Percentiles rank a stretch among this genome's conserved stretches.
These are phyloP conservation scores for Pisolithus tinctorius DNA, from an alignment of 768 basidiomycete species.

Conservation along the genomic window DNA sequence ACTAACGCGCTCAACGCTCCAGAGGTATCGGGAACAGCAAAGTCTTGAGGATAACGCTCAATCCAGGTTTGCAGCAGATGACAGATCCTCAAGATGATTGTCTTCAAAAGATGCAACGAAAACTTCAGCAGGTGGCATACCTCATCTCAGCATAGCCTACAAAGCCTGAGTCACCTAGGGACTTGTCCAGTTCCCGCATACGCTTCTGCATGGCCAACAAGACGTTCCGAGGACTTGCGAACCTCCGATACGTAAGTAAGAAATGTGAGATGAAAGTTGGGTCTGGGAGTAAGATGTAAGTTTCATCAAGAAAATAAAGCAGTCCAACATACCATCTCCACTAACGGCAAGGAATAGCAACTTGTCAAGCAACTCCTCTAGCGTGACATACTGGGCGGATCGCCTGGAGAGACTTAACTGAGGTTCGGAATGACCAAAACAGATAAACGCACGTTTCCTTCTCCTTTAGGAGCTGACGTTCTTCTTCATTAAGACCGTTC, in stretches of 20 bases:
- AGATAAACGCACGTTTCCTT: constrained; percentile 46
- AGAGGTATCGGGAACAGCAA: constrained; percentile 67
- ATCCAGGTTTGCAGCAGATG: constrained; percentile 76
- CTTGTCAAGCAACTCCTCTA: constrained; percentile 79
- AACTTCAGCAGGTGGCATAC: constrained; percentile 30
- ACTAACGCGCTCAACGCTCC: constrained; percentile 71
- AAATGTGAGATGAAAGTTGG: constrained; percentile 74
- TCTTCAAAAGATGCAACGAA: not conserved
- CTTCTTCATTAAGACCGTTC: constrained; percentile 20
- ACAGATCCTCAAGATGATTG: constrained; percentile 52
- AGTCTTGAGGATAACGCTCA: constrained; percentile 68
- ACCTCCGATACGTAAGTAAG: constrained; percentile 77
- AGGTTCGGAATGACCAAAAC: constrained; percentile 7
- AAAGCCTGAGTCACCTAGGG: constrained; percentile 75
- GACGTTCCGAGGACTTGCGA: constrained; percentile 70
- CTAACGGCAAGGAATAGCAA: constrained; percentile 77
- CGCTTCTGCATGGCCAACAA: constrained; percentile 86
- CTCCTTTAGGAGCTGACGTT: constrained; percentile 26
- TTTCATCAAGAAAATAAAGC: constrained; percentile 8
- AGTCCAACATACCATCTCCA: constrained; percentile 57
- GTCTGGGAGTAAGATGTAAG: constrained; percentile 37
- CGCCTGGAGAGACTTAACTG: constrained; percentile 27
- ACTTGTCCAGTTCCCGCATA: constrained; percentile 68
- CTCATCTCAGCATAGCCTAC: constrained; percentile 86
- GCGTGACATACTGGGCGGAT: constrained; percentile 63